A percentile compares a stretch with the other conserved stretches of the same genome.
phyloP scores from a whole-genome alignment of 2,329 filamentous ascomycete genomes.

The Endothia cerciana region DNA sequence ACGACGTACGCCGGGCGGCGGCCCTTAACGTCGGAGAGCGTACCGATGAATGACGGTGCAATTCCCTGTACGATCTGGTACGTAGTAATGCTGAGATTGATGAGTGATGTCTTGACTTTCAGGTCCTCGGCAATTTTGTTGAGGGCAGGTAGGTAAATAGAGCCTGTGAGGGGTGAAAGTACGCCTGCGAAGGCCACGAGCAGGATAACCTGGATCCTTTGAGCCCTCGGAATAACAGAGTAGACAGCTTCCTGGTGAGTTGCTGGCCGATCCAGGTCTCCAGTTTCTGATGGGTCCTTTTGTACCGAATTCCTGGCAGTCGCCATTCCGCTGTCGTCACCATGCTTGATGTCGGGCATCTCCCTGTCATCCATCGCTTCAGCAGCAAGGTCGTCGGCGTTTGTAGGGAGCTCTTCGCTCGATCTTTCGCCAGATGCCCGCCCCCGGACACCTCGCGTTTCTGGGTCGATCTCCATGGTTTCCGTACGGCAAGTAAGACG shows the following conservation, averaged over 20 bases:
- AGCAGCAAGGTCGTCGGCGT: constrained; percentile 14
- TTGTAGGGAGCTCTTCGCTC: constrained; percentile 8
- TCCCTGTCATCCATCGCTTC: not conserved
- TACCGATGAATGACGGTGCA: constrained; percentile 44
- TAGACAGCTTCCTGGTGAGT: constrained; percentile 10
- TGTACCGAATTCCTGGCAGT: not conserved
- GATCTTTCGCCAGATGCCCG: not conserved
- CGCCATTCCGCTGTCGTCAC: not conserved
- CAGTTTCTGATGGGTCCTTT: not conserved
- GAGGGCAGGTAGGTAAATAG: constrained; percentile 46
- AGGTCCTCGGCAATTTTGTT: constrained; percentile 46
- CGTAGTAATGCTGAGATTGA: constrained; percentile 53
- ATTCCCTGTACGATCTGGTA: constrained; percentile 33
- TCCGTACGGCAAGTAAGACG: not conserved
- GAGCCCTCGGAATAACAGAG: constrained; percentile 18
- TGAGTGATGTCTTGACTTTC: constrained; percentile 42
- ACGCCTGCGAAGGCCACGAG: constrained; percentile 13
- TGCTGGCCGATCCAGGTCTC: not conserved
- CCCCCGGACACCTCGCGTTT: not conserved
- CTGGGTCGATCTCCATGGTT: constrained; percentile 1
- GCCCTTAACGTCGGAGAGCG: constrained; percentile 25
- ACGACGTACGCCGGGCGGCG: constrained; percentile 53
- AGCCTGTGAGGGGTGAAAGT: constrained; percentile 22
- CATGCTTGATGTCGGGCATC: not conserved
- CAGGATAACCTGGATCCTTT: constrained; percentile 13